Base-by-base conservation (phyloP, 2,329 filamentous ascomycete genomes). In the Aspergillus versicolor region DNA sequence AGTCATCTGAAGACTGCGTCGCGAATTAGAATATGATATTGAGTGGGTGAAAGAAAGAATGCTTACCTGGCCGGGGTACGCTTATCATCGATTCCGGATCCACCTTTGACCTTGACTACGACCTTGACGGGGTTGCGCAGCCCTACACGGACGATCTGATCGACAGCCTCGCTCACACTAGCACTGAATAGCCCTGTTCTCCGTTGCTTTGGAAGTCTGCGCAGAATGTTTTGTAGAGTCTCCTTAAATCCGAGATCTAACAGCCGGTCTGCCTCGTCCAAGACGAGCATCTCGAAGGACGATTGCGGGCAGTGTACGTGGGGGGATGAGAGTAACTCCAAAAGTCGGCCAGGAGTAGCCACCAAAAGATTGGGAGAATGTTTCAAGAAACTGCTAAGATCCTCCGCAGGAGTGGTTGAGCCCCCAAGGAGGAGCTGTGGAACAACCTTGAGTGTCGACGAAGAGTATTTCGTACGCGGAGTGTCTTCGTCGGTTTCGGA, bases 121-220 rank as follows among this genome's bases (percentile, higher is more conserved):
- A 99, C 91, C 69, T 95, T 95, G 67, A 97, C 92, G 0, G 94
- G 94, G 73, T 99, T 97, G 38, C 94, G 84, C 63, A 97, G 78
- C 19, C 94, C 94, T 7, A 97, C 91, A 37, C 92, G 85, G 52
- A 99, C 92, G 54, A 99, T 89, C 70, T 97, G 90, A 61, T 92
- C 88, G 1, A 99, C 90, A 2, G 94, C 94, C 70, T 97, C 94
- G 66, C 89, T 94, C n/a, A 99, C 90, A 67, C 90, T 95, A 12
- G 94, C 94, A 68, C 91, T 96, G 76, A 97, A 99, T 0, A 99
- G 79, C 0, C 94, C 94, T 0, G 94, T 99, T 48, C 94, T 84
- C 51, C 94, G 83, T 72, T 99, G 94, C 70, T 99, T 99, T 0
- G 94, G 94, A 5, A 99, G 77, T 15, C 89, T 84, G 0, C 86